phyloP scores from a whole-genome alignment of 169 alveolate genomes.

The Fabrea salina region DNA sequence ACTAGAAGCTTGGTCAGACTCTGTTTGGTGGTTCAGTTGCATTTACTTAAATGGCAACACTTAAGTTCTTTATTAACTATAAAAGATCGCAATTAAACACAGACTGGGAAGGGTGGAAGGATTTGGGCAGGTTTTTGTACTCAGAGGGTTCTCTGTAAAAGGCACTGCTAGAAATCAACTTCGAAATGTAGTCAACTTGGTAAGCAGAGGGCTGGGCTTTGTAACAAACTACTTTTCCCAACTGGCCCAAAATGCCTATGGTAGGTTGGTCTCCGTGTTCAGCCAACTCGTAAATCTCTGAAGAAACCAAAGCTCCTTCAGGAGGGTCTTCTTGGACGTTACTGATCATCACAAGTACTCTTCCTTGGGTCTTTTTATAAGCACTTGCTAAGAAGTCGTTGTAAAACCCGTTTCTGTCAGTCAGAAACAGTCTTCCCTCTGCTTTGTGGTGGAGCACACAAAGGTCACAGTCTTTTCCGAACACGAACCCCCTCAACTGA shows the following conservation, averaged over 20 bases:
- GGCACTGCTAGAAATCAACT: not conserved
- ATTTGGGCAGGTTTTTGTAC: conserved; percentile 2
- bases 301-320: conserved; percentile 27
- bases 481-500: not conserved
- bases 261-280: conserved; percentile 30
- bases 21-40: too few species aligned
- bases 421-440: conserved; percentile 29
- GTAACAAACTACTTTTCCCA: conserved; percentile 29
- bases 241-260: conserved; percentile 20
- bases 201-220: conserved; percentile 6
- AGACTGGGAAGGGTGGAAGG: not conserved
- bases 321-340: conserved; percentile 24
- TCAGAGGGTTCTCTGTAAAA: conserved; percentile 28
- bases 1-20: too few species aligned
- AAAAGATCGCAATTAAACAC: conserved; percentile 9
- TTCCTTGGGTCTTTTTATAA: not conserved
- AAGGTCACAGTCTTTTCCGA: not conserved
- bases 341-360: not conserved
- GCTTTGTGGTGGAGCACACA: not conserved
- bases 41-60: too few species aligned
- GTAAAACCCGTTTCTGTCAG: conserved; percentile 29
- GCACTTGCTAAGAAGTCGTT: conserved; percentile 16
- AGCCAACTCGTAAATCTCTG: conserved; percentile 18
- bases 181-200: not conserved
- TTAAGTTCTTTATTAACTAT: too few species aligned